These are phyloP conservation scores for Lichtheimia ramosa DNA, from an alignment of 371 early-diverging fungal species.

Conservation along the genomic window DNA sequence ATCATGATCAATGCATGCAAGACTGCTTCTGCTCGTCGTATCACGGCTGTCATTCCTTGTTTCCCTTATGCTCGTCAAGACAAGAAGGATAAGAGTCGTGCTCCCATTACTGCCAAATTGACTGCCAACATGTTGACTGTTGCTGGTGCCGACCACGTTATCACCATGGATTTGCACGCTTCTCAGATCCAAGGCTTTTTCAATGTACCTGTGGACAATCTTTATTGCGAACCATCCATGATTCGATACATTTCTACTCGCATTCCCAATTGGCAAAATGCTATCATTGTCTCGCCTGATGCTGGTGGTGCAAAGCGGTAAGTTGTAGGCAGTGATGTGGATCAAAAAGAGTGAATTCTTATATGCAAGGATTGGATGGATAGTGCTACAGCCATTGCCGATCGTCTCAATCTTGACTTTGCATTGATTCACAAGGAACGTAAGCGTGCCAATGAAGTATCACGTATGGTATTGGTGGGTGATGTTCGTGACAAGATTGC, in stretches of 20 bases:
- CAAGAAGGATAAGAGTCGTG: slow-evolving; percentile 93
- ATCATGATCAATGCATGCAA: slow-evolving; percentile 97
- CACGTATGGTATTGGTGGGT: slow-evolving; percentile 95
- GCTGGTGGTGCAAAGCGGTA: slow-evolving; percentile 98
- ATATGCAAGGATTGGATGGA: background rate
- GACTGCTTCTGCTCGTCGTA: slow-evolving; percentile 89
- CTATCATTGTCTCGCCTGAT: slow-evolving; percentile 95
- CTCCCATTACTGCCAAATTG: slow-evolving; percentile 91
- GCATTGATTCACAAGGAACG: slow-evolving; percentile 99
- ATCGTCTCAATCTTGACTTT: slow-evolving; percentile 93
- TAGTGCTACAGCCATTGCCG: slow-evolving; percentile 94
- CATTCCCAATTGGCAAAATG: slow-evolving; percentile 81
- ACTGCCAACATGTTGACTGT: slow-evolving; percentile 95
- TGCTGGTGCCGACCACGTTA: slow-evolving; percentile 96
- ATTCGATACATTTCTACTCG: slow-evolving; percentile 88
- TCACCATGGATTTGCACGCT: slow-evolving; percentile 98
- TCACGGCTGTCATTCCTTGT: slow-evolving; percentile 97
- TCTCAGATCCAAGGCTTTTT: slow-evolving; percentile 99
- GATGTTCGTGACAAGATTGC: slow-evolving; percentile 90
- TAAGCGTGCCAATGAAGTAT: slow-evolving; percentile 92
- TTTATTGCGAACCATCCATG: slow-evolving; percentile 92
- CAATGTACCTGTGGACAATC: slow-evolving; percentile 96
- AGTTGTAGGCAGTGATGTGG: too few relatives aligned
- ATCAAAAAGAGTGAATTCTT: background rate
- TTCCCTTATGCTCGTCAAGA: slow-evolving; percentile 98